Evolutionary conservation across 306 rosid genomes (phyloP), one percentile per base, ranked within the genome.

Genomic region (Trichosanthes cucumerina): DNA sequence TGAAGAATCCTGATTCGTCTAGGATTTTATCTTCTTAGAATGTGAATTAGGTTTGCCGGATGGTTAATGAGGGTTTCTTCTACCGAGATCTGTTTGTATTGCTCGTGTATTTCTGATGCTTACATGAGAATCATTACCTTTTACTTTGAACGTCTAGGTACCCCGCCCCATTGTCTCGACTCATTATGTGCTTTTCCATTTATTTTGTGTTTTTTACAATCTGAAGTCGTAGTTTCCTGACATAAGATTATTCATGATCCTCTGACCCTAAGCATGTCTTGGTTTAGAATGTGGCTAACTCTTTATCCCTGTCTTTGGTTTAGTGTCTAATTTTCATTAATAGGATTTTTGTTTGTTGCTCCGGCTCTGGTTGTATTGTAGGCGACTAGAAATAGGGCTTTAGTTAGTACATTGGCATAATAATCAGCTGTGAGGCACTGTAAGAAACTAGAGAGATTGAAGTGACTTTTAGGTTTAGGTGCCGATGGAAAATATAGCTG

Each of bases 1-100:
- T 9, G 84, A 81, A 21, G 89, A 86, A 5, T 70, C 88, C 79
- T 88, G 82, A 91, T 84, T 46, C 43, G 53, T 71, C 13, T 60
- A 31, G 76, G 78, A 21, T 38, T 44, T 47, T 54, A 50, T 76
- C 79, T 76, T 34, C 57, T 23, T 43, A 52, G 34, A 76, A 68
- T 82, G 64, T 81, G 77, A 46, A 73, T 86, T 80, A 78, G 84
- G 85, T 82, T 83, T 75, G 41, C 50, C n/a, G 72, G 47, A 21
- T 77, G n/a, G 54, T 65, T 71, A 36, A 77, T 52, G 21, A 74
- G 28, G 64, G 82, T 50, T 80, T 54, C 50, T 75, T 41, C 9
- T 62, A 47, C 54, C 50, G 38, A 60, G 84, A 72, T 88, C 83
- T 80, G n/a, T 50, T 74, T 78, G 81, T 71, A 69, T 74, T 80